Conservation (phyloP, 2,329 filamentous ascomycete genomes). For the Aspergillus caelatus region DNA sequence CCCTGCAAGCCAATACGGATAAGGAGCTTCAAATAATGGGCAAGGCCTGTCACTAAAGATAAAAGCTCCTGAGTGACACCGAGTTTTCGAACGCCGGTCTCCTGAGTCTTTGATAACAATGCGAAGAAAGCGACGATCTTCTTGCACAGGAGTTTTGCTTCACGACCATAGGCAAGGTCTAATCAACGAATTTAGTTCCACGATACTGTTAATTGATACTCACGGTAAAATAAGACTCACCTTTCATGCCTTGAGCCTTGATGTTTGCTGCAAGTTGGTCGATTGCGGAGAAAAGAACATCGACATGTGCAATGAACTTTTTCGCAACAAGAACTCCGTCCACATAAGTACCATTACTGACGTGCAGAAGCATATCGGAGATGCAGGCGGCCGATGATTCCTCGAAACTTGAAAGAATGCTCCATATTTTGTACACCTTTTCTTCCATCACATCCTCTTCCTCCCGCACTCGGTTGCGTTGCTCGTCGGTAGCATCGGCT, state of each 20-base stretch:
- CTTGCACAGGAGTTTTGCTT: slow-evolving; percentile 99
- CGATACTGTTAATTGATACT: slow-evolving; percentile 21
- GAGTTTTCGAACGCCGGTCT: slow-evolving; percentile 83
- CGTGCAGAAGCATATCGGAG: slow-evolving; percentile 97
- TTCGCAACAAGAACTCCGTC: slow-evolving; percentile 94
- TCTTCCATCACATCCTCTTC: slow-evolving; percentile 95
- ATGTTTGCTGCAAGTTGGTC: slow-evolving; percentile 81
- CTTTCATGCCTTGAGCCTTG: slow-evolving; percentile 70
- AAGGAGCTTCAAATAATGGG: slow-evolving; percentile 95
- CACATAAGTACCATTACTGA: slow-evolving; percentile 95
- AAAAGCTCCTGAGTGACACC: slow-evolving; percentile 97
- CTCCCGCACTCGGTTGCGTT: slow-evolving; percentile 74
- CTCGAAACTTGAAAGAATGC: slow-evolving; percentile 93
- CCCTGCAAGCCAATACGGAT: slow-evolving; percentile 97
- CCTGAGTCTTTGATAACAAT: slow-evolving; percentile 89
- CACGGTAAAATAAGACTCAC: slow-evolving; percentile 50
- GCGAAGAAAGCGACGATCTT: slow-evolving; percentile 99
- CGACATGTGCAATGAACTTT: slow-evolving; percentile 94
- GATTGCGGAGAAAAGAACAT: slow-evolving; percentile 85
- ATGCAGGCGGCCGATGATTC: slow-evolving; percentile 98
- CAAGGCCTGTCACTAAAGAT: slow-evolving; percentile 92
- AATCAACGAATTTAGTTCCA: slow-evolving; percentile 19
- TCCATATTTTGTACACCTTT: slow-evolving; percentile 98
- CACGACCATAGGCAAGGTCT: slow-evolving; percentile 88
- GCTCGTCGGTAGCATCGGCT: slow-evolving; percentile 64